Evolutionary conservation across 148 eudicot species (phyloP).

Genomic region (Arctostaphylos glauca): DNA sequence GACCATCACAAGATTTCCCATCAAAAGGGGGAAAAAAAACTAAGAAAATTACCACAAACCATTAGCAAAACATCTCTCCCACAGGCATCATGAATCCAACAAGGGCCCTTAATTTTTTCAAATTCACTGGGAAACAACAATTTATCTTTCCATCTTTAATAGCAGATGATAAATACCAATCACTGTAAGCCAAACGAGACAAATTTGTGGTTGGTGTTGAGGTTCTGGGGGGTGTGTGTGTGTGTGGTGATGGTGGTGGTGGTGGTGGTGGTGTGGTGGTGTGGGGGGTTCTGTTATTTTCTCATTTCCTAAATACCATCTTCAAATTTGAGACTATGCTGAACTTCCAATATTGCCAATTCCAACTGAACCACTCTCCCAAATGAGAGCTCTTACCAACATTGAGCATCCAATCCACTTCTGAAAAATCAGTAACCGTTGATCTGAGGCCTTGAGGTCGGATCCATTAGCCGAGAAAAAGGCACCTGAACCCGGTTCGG

Average conservation of each 20-base stretch:
- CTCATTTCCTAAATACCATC: neutral
- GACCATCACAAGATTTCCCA: neutral
- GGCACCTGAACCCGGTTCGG: conserved; percentile 56
- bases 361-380: neutral
- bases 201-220: neutral
- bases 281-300: neutral
- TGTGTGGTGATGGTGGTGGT: no score
- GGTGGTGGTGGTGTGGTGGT: no score
- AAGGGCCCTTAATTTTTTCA: neutral
- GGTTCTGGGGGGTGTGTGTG: no score
- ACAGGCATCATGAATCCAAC: neutral
- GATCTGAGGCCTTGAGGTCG: conserved; percentile 65
- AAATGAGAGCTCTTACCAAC: neutral
- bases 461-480: conserved; percentile 66
- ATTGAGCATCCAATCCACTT: neutral
- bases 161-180: neutral
- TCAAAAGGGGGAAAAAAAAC: neutral
- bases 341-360: neutral
- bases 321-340: neutral
- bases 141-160: neutral
- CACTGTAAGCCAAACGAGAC: neutral
- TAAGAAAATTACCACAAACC: neutral
- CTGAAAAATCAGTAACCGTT: conserved; percentile 59
- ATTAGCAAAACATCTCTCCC: neutral
- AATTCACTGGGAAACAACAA: neutral